A percentile compares a stretch with the other conserved stretches of the same genome.
These are phyloP conservation scores for Blastobotrys indianensis DNA, from an alignment of 1,139 yeast species.

Conservation along the genomic window DNA sequence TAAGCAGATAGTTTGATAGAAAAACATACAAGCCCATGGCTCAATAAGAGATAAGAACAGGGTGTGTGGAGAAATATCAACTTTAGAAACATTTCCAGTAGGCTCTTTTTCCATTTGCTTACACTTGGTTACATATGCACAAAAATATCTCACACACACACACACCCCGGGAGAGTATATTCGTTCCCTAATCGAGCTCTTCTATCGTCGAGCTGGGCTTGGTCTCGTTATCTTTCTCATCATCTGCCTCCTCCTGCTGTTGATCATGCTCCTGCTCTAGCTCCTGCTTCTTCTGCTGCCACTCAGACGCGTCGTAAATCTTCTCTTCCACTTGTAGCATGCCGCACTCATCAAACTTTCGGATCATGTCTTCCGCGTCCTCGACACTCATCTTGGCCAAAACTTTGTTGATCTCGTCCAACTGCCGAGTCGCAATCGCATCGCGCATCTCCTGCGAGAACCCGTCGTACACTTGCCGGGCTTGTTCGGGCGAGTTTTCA, in stretches of 20 bases:
- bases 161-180: too few relatives aligned
- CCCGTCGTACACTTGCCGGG: constrained; percentile 46
- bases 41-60: too few relatives aligned
- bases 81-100: too few relatives aligned
- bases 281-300: constrained; percentile 44
- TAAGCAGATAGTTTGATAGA: too few relatives aligned
- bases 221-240: too few relatives aligned
- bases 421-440: constrained; percentile 65
- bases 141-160: too few relatives aligned
- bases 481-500: constrained; percentile 41
- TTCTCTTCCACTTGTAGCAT: constrained; percentile 76
- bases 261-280: constrained; percentile 7
- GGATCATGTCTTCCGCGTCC: constrained; percentile 76
- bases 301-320: constrained; percentile 67
- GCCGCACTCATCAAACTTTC: constrained; percentile 70
- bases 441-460: constrained; percentile 61
- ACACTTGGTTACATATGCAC: too few relatives aligned
- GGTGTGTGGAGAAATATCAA: too few relatives aligned
- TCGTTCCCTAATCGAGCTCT: too few relatives aligned
- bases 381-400: constrained; percentile 70
- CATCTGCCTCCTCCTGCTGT: background rate
- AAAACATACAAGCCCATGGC: too few relatives aligned
- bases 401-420: constrained; percentile 79
- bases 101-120: too few relatives aligned
- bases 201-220: too few relatives aligned